A percentile compares a stretch with the other conserved stretches of the same genome.
These are phyloP conservation scores for Candida tetrigidarum DNA, from an alignment of 1,139 yeast genomes.

Conservation along the genomic window DNA sequence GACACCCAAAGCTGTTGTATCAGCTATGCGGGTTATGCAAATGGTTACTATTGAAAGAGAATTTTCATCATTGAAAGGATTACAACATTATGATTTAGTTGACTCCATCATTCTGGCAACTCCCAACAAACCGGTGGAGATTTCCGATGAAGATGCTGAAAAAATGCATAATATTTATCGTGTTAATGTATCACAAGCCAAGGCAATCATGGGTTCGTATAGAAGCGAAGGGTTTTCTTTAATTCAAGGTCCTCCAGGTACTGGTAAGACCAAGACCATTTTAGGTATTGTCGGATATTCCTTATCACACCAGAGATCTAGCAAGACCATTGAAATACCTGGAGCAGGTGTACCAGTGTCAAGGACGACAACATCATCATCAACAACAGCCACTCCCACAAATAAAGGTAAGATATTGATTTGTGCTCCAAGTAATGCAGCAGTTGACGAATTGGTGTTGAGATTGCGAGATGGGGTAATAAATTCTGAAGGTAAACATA, in stretches of 20 bases:
- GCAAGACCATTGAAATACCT: constrained; percentile 34
- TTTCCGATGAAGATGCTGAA: constrained; percentile 39
- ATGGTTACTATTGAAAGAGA: constrained; percentile 96
- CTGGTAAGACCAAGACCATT: constrained; percentile 98
- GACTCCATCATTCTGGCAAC: constrained; percentile 66
- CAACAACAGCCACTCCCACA: constrained; percentile 13
- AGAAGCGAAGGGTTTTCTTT: constrained; percentile 76
- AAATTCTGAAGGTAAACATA: constrained; percentile 57
- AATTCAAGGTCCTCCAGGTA: constrained; percentile 98
- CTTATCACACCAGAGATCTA: constrained; percentile 37
- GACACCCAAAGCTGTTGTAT: constrained; percentile 64
- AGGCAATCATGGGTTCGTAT: constrained; percentile 79
- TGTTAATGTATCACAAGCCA: constrained; percentile 88
- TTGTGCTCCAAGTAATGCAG: constrained; percentile 99
- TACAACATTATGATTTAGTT: constrained; percentile 77
- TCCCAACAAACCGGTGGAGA: constrained; percentile 49
- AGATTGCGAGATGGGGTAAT: constrained; percentile 78
- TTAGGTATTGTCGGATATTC: constrained; percentile 87
- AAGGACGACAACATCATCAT: constrained; percentile 11
- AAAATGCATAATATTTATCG: constrained; percentile 50
- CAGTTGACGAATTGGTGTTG: constrained; percentile 94
- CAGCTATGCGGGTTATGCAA: constrained; percentile 76
- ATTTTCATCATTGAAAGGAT: constrained; percentile 78
- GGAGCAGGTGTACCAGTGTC: no score
- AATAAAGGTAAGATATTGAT: constrained; percentile 56